Evolutionary conservation across 352 stramenopile species (phyloP), one percentile per base, ranked within the genome.

Genomic region (Phytophthora pseudosyringae): DNA sequence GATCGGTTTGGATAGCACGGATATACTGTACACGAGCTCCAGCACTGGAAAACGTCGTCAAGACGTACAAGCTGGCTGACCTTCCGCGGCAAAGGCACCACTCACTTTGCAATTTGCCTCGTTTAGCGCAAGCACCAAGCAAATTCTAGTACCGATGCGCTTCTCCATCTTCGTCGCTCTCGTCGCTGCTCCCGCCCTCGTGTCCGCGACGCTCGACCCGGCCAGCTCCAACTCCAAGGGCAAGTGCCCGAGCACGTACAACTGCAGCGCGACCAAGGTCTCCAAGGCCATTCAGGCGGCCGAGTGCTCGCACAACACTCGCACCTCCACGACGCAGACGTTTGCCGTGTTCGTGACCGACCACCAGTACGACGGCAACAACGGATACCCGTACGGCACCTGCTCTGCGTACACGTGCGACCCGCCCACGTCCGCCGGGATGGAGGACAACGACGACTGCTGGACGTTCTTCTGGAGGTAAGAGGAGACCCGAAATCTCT

Each of bases 401-500:
- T 79, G 63, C 64, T 49, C 43, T 40, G 71, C 71, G 10, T 79
- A 71, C 63, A 68, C 63, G 16, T 79, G 67, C 44, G 29, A 61
- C 13, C 16, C 44, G 3, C 32, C 46, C 0, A 59, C 41, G 3
- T 28, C 16, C n/a, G 26, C 36, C 5, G 4, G 63, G 40, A 71
- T 73, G 67, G 26, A 38, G 29, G 16, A 51, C 8, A 64, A 71
- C 47, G 32, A 60, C 6, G 67, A 76, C 41, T 70, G 52, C 45
- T 76, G 63, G 67, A 79, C 66, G 10, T 78, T 78, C 52, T 65
- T 75, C 49, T 76, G 69, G 64, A 66, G 47, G 64, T 76, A 57
- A 64, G 60, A 21, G 21, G 21, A 21, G 21, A 21, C 21, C 2
- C 21, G 21, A 21, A 21, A 48, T 9, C 8, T 33, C 28, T 4